Base-by-base conservation (phyloP, 768 basidiomycete genomes). In the Russula abietina region DNA sequence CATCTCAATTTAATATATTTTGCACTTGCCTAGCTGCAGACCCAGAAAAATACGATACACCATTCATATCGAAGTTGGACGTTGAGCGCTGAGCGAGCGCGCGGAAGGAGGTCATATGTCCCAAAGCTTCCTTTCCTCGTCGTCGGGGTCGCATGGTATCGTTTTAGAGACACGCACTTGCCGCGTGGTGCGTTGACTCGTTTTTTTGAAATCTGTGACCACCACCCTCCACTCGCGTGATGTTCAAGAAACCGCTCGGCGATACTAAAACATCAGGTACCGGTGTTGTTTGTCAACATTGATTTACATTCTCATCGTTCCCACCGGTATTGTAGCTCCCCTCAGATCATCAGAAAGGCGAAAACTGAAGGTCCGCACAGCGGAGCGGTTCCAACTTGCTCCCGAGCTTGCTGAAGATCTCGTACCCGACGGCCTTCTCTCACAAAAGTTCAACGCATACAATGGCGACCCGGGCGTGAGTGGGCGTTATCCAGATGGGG, bases 171-270 rank as follows among this genome's bases (percentile, higher is more conserved):
- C 28, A 30, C 28, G 28, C 28, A 30, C 28, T 30, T 30, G 28
- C 28, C 9, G 48, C 48, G 48, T 49, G 26, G 48, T 14, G 38
- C 22, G 17, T 32, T 3, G 16, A 9, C 32, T 36, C 12, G 2
- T 9, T 36, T 36, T 30, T 5, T n/a, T n/a, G n/a, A n/a, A n/a
- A 33, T 59, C 26, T 28, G 4, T 22, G 6, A 39, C 39, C 16
- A 26, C 51, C 41, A 38, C 46, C 24, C 46, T 32, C 48, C 54
- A 39, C 33, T 9, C 26, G 24, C 16, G n/a, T n/a, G 9, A 89
- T 90, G 89, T 91, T 91, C 81, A 91, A 91, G 72, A 91, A 89
- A 73, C 83, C 88, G 11, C 71, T 86, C 8, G 77, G 80, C 55
- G 83, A 82, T 62, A 69, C 84, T 57, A 91, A 91, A 71, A 90